A percentile compares a stretch with the other conserved stretches of the same genome.
Conservation (phyloP, 192 early-diverging fungal genomes). For the Obelidium mucronatum region DNA sequence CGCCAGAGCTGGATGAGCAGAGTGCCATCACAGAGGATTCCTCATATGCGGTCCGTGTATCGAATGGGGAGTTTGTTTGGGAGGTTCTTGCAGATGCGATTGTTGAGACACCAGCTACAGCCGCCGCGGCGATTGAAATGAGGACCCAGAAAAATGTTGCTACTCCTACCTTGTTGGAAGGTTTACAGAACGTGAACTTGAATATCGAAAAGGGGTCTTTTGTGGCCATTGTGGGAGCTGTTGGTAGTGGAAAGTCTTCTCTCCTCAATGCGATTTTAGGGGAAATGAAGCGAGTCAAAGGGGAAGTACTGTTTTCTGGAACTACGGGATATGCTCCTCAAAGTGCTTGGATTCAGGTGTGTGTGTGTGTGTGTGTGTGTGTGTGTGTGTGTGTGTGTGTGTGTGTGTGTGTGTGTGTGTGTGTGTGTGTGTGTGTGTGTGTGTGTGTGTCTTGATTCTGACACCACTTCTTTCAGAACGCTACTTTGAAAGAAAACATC, state of each 20-base stretch:
- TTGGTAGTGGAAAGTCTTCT: slow-evolving; percentile 86
- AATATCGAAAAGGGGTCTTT: slow-evolving; percentile 61
- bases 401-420: no score
- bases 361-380: no score
- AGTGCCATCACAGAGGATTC: slow-evolving; percentile 49
- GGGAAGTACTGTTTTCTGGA: slow-evolving; percentile 64
- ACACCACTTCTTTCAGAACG: slow-evolving; percentile 75
- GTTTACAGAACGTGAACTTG: slow-evolving; percentile 53
- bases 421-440: no score
- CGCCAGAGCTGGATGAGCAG: slow-evolving; percentile 64
- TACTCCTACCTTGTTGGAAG: background rate
- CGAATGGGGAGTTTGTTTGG: slow-evolving; percentile 70
- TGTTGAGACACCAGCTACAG: slow-evolving; percentile 47
- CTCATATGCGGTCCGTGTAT: slow-evolving; percentile 47
- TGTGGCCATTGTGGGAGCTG: slow-evolving; percentile 80
- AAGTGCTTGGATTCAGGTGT: slow-evolving; percentile 83
- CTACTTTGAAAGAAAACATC: slow-evolving; percentile 67
- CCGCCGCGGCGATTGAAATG: slow-evolving; percentile 7
- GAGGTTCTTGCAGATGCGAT: slow-evolving; percentile 68
- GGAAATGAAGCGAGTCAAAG: slow-evolving; percentile 71
- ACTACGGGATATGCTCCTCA: slow-evolving; percentile 82
- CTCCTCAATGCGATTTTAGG: slow-evolving; percentile 83
- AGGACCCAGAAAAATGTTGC: background rate
- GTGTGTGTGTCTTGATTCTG: slow-evolving; percentile 48
- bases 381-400: no score